phyloP scores from a whole-genome alignment of 2,329 filamentous ascomycete genomes.

The Botrytis squamosa region DNA sequence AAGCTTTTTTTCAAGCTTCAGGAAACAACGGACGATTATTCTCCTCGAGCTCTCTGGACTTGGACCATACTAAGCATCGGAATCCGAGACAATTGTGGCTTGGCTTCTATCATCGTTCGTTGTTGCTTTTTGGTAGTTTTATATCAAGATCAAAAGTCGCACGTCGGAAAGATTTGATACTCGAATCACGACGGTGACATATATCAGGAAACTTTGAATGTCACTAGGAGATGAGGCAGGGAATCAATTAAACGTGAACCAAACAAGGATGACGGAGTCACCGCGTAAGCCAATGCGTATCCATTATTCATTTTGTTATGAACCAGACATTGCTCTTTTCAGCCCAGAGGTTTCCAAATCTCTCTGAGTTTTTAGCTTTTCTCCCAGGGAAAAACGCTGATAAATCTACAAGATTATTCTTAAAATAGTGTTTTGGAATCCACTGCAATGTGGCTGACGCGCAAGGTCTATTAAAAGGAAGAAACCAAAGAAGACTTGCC shows the following conservation, averaged over 20 bases:
- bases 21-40: background rate
- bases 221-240: slow-evolving; percentile 18
- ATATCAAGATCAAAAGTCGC: slow-evolving; percentile 9
- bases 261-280: slow-evolving; percentile 19
- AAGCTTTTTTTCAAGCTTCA: slow-evolving; percentile 13
- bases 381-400: background rate
- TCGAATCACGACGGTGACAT: background rate
- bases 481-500: background rate
- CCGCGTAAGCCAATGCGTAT: slow-evolving; percentile 18
- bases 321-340: background rate
- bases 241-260: slow-evolving; percentile 1
- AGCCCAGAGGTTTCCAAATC: background rate
- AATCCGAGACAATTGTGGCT: slow-evolving; percentile 16
- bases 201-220: background rate
- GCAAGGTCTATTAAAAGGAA: slow-evolving; percentile 1
- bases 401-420: background rate
- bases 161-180: background rate
- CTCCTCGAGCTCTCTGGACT: background rate
- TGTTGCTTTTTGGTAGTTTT: background rate
- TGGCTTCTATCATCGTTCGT: slow-evolving; percentile 13
- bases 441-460: background rate
- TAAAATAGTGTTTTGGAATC: background rate
- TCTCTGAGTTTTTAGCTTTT: background rate
- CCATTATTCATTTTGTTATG: slow-evolving; percentile 19
- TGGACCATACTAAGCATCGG: slow-evolving; percentile 4